Base-by-base conservation (phyloP, 371 early-diverging fungal genomes). In the Zychaea mexicana region DNA sequence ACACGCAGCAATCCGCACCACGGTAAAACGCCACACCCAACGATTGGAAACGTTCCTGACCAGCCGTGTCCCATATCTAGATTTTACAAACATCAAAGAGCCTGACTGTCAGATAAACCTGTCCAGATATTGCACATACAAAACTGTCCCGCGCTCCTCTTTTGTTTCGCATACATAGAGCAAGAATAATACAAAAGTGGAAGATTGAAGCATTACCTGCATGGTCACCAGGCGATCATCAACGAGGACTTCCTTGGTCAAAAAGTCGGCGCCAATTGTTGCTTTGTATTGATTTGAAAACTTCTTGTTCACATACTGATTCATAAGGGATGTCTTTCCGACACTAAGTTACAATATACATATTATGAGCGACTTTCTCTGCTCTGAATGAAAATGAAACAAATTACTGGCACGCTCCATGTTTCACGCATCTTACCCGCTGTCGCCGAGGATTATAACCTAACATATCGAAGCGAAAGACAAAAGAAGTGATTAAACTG, bases 181-280 rank as follows among this genome's bases (percentile, higher is more conserved):
- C n/a, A n/a, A n/a, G n/a, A n/a, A n/a, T n/a, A n/a, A n/a, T n/a
- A n/a, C n/a, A n/a, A n/a, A n/a, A n/a, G n/a, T n/a, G n/a, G n/a
- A n/a, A n/a, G n/a, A n/a, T n/a, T n/a, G n/a, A n/a, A n/a, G n/a
- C n/a, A n/a, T 49, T 24, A 93, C 94, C 90, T 97, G 98, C 86
- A 97, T 92, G 27, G 94, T 97, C 22, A 94, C 94, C 30, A 89
- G 71, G 33, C 90, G 85, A 68, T 94, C 94, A 69, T 94, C 94
- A 24, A 96, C 91, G 59, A 90, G 78, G n/a, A 98, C 92, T 76
- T 97, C 98, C 73, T 99, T 99, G 66, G 99, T 98, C 74, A 98
- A 86, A 73, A 99, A 99, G 75, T 99, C 98, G 33, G 99, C 99
- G n/a, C 99, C 99, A 69, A 99, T 99, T 57, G 99, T 99, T 31